A percentile compares a stretch with the other conserved stretches of the same genome.
These are phyloP conservation scores for Senna tora DNA, from an alignment of 306 rosid genomes.

Conservation along the genomic window DNA sequence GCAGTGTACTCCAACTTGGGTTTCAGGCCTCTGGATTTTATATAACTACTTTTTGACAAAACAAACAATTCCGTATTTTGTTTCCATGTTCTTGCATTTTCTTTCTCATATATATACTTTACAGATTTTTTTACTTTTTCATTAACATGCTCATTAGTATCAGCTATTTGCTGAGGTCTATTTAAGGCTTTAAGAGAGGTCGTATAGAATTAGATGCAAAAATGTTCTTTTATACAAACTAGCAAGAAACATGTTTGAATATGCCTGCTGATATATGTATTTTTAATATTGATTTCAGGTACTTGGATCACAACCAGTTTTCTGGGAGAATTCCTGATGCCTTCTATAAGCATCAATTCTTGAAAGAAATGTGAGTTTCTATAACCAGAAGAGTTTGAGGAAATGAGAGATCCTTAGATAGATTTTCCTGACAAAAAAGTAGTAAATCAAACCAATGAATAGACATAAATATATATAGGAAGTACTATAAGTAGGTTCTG, in stretches of 20 bases:
- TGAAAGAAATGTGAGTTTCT: conserved; percentile 95
- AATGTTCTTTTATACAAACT: neutral
- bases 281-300: conserved; percentile 52
- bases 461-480: neutral
- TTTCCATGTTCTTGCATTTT: conserved; percentile 19
- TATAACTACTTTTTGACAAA: neutral
- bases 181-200: neutral
- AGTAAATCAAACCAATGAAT: neutral
- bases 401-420: neutral
- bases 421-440: neutral
- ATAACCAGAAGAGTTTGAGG: neutral
- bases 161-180: neutral
- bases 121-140: no score
- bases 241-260: conserved; percentile 16
- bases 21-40: neutral
- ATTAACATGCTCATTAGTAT: neutral
- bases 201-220: conserved; percentile 20
- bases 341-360: conserved; percentile 87
- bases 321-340: conserved; percentile 90
- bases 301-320: conserved; percentile 96
- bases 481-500: neutral
- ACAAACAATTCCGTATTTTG: neutral
- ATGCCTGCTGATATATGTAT: neutral
- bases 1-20: conserved; percentile 11
- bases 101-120: neutral